Percentiles rank a stretch among this genome's conserved stretches.
Conservation (phyloP, 345 rosid species). For the Psidium friedrichsthalianum region DNA sequence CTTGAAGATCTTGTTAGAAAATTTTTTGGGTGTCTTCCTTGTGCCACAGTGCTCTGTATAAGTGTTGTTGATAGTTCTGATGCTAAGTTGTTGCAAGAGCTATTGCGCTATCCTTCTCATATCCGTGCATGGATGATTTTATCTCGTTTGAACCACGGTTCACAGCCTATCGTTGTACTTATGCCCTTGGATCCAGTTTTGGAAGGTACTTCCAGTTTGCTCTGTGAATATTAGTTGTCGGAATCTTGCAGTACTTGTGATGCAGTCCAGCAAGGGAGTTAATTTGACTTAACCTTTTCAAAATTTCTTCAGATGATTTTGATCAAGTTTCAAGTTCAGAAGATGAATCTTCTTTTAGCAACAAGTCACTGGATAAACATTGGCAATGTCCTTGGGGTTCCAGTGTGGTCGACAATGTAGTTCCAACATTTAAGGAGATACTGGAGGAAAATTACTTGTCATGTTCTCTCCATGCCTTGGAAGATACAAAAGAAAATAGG, state of each 20-base stretch:
- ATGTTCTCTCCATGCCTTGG: conserved; percentile 29
- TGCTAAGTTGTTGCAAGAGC: conserved; percentile 45
- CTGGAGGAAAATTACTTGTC: conserved; percentile 64
- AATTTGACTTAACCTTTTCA: not conserved
- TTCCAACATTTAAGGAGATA: conserved; percentile 67
- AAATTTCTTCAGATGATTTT: conserved; percentile 30
- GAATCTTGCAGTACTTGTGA: not conserved
- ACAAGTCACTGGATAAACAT: conserved; percentile 18
- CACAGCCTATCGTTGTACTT: conserved; percentile 61
- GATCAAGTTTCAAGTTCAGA: conserved; percentile 18
- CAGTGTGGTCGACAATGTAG: conserved; percentile 54
- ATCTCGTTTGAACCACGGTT: conserved; percentile 50
- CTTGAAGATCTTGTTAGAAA: conserved; percentile 49
- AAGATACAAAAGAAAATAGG: conserved; percentile 50
- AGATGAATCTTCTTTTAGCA: conserved; percentile 13
- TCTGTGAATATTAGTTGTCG: not conserved
- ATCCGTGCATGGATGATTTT: conserved; percentile 64
- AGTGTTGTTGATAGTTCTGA: conserved; percentile 56
- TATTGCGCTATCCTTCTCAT: conserved; percentile 35
- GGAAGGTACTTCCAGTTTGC: conserved; percentile 40
- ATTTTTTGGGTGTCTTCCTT: conserved; percentile 55
- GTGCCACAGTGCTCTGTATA: conserved; percentile 52
- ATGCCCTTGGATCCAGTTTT: conserved; percentile 49
- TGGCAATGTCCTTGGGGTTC: conserved; percentile 95
- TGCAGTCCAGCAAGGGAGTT: not conserved